These are phyloP conservation scores for Cinnamomum micranthum DNA, from an alignment of 164 flowering plant species.

Conservation along the genomic window DNA sequence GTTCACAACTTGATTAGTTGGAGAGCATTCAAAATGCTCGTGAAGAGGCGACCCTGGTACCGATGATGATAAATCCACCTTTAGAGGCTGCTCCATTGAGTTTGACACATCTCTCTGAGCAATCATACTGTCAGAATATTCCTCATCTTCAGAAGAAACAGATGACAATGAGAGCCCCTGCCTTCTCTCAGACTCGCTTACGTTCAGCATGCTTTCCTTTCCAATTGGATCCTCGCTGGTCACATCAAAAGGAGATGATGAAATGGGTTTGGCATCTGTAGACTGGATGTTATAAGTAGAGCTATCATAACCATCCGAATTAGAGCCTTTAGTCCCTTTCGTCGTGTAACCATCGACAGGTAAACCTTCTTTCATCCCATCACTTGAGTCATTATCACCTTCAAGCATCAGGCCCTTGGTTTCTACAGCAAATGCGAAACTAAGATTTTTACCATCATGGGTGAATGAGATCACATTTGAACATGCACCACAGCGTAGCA, in stretches of 20 bases:
- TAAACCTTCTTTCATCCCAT: slow-evolving; percentile 18
- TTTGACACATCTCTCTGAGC: slow-evolving; percentile 11
- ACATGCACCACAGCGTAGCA: slow-evolving; percentile 70
- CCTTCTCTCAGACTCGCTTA: slow-evolving; percentile 25
- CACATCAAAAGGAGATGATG: slow-evolving; percentile 2
- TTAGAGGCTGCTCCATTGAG: slow-evolving; percentile 15
- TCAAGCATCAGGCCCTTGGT: slow-evolving; percentile 6
- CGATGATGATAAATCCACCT: slow-evolving; percentile 21
- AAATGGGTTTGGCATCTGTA: slow-evolving; percentile 20
- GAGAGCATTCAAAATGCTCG: slow-evolving; percentile 30
- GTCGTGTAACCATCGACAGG: slow-evolving; percentile 16
- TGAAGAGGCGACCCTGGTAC: slow-evolving; percentile 31
- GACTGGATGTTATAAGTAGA: slow-evolving; percentile 29
- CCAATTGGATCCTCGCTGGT: not conserved
- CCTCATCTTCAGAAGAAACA: slow-evolving; percentile 32
- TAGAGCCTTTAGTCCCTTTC: slow-evolving; percentile 16
- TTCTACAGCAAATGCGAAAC: slow-evolving; percentile 17
- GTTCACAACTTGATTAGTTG: slow-evolving; percentile 17
- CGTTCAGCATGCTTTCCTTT: slow-evolving; percentile 11
- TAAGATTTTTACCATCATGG: slow-evolving; percentile 36
- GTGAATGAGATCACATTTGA: slow-evolving; percentile 39
- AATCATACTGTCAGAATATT: slow-evolving; percentile 26
- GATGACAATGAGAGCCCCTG: slow-evolving; percentile 27
- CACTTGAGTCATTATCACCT: slow-evolving; percentile 18
- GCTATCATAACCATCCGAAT: slow-evolving; percentile 32